Evolutionary conservation across 164 flowering plant genomes (phyloP), one percentile per base, ranked within the genome.

Genomic region (Dillenia suffruticosa): DNA sequence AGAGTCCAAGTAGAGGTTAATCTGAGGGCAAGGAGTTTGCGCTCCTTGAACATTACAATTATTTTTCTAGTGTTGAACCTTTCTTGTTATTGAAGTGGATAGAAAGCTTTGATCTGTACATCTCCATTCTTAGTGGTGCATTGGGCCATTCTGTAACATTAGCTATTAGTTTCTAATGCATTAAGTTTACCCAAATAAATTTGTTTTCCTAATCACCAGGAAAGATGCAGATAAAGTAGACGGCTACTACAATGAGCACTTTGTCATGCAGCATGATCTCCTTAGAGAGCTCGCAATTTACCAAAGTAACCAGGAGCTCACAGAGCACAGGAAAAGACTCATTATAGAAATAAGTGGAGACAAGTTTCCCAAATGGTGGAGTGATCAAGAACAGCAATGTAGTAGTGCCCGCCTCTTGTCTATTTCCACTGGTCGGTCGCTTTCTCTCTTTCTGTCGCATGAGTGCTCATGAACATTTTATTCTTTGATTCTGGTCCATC

Each of bases 251-350:
- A 68, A 67, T 50, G 75, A 68, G 13, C 46, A 62, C 51, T 74
- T 67, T 47, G 74, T 75, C 17, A 50, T 49, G 24, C 84, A 72
- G 54, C 84, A 80, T 67, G 87, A 82, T 71, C 60, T 82, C n/a
- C 79, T 82, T 7, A 76, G 84, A 66, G 77, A 82, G 24, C 56
- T 82, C 24, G 72, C 76, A 44, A 68, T 77, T 57, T 62, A 69
- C 57, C 64, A 57, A 56, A 72, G 72, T 60, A 69, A 13, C 46
- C 58, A 26, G 56, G 40, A 32, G 40, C 58, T 54, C 15, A 26
- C 69, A 22, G 68, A 63, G 49, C 24, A 63, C 47, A 68, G 70
- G 54, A 67, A 69, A 59, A 76, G 80, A 70, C 47, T 77, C 10
- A 54, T 68, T 49, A 19, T 76, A 13, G 74, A 79, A 12, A 46